phyloP scores from a whole-genome alignment of 2,329 filamentous ascomycete species.

The Cryphonectria naterciae region DNA sequence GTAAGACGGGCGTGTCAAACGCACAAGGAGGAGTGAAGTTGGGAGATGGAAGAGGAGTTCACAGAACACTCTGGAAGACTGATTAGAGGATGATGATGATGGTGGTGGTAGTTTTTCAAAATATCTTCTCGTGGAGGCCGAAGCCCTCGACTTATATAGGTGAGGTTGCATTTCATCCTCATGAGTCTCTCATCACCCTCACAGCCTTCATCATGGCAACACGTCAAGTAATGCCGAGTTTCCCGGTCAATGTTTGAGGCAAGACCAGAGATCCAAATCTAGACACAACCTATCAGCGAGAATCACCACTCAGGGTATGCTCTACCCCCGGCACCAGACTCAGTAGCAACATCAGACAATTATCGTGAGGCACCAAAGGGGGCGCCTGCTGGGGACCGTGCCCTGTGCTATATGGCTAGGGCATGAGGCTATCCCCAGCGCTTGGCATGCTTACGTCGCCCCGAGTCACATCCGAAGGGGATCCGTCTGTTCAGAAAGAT shows the following conservation, averaged over 20 bases:
- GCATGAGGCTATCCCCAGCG: not conserved
- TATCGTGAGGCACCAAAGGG: not conserved
- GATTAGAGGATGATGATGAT: constrained; percentile 2
- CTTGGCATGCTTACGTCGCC: constrained; percentile 6
- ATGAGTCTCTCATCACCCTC: not conserved
- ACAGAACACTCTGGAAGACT: not conserved
- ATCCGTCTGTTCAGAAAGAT: constrained; percentile 4
- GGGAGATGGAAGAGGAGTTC: not conserved
- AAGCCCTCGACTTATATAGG: not conserved
- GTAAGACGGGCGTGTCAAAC: constrained; percentile 4
- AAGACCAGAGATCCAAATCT: not conserved
- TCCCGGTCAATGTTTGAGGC: not conserved
- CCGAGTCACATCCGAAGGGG: not conserved
- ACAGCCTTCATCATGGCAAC: not conserved
- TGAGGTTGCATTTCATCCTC: not conserved
- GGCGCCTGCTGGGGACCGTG: not conserved
- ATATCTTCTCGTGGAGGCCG: not conserved
- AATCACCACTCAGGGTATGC: not conserved
- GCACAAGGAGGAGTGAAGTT: not conserved
- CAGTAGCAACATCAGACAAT: not conserved
- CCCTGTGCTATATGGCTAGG: not conserved
- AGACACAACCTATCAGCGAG: not conserved
- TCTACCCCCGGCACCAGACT: not conserved
- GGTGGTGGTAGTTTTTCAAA: not conserved
- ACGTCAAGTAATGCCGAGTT: not conserved